Percentiles rank a stretch among this genome's conserved stretches.
These are phyloP conservation scores for Pseudozyma hubeiensis DNA, from an alignment of 1,284 basidiomycete species.

Conservation along the genomic window DNA sequence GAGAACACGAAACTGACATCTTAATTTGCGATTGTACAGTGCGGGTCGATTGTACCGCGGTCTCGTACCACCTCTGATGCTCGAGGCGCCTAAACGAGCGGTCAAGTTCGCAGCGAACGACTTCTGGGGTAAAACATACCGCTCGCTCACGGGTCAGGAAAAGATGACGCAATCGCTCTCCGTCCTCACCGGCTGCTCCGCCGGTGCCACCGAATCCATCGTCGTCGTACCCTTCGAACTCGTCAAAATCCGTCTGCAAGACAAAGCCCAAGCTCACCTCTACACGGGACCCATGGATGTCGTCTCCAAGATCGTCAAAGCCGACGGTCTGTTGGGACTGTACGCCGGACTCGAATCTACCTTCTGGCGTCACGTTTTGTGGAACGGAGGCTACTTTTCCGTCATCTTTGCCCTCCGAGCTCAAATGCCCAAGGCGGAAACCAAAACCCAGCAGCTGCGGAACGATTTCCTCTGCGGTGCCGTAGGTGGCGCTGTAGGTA, in stretches of 20 bases:
- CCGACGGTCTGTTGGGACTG: conserved; percentile 87
- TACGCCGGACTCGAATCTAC: conserved; percentile 72
- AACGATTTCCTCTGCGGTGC: conserved; percentile 94
- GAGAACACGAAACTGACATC: not conserved
- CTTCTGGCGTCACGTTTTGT: conserved; percentile 64
- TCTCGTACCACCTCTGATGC: conserved; percentile 88
- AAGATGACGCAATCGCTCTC: conserved; percentile 90
- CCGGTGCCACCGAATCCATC: conserved; percentile 92
- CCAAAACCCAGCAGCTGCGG: conserved; percentile 77
- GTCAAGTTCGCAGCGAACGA: conserved; percentile 93
- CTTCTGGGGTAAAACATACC: conserved; percentile 78
- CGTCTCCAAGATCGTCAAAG: conserved; percentile 86
- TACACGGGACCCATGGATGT: conserved; percentile 95
- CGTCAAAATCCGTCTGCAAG: conserved; percentile 89
- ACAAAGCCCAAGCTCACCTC: conserved; percentile 83
- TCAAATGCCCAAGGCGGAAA: conserved; percentile 81
- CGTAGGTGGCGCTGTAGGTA: conserved; percentile 89
- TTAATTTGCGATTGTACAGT: conserved; percentile 9
- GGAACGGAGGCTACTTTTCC: conserved; percentile 75
- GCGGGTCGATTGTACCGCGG: conserved; percentile 89
- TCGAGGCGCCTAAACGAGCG: conserved; percentile 98
- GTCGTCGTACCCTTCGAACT: conserved; percentile 98
- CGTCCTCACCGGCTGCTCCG: conserved; percentile 88
- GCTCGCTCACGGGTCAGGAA: conserved; percentile 74
- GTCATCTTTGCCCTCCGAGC: conserved; percentile 85